phyloP scores from a whole-genome alignment of 192 early-diverging fungal genomes.

The Backusella luteola region DNA sequence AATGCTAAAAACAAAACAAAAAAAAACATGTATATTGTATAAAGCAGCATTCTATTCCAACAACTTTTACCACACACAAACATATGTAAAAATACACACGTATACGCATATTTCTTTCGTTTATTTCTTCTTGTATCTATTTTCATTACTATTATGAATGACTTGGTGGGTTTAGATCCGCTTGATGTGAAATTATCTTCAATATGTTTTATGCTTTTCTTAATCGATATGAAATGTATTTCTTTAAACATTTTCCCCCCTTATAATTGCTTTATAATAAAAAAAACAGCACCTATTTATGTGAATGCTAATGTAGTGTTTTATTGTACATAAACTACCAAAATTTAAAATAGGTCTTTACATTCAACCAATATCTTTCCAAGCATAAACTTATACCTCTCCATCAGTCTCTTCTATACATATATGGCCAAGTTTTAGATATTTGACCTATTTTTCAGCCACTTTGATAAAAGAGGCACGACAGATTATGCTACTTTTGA shows the following conservation, averaged over 20 bases:
- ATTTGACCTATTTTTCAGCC: background rate
- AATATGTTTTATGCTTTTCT: background rate
- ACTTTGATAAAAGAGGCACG: background rate
- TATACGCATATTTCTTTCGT: background rate
- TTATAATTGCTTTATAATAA: background rate
- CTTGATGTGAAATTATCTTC: background rate
- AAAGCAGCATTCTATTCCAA: conserved; percentile 1
- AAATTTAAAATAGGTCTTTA: too few relatives aligned
- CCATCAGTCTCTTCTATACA: background rate
- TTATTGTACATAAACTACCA: background rate
- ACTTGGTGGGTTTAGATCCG: background rate
- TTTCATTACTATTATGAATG: background rate
- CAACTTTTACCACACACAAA: background rate
- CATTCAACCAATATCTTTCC: background rate
- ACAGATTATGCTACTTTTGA: background rate
- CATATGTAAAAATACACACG: background rate
- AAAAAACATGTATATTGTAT: background rate
- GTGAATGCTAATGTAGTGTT: background rate
- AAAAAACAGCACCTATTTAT: background rate
- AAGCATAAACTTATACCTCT: background rate
- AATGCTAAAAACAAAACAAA: background rate
- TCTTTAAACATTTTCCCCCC: background rate
- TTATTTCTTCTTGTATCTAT: background rate
- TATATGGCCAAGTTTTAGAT: background rate
- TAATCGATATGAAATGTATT: background rate